Percentiles rank a stretch among this genome's conserved stretches.
Evolutionary conservation across 495 filamentous ascomycete genomes (phyloP).

Genomic region (Chaetomidium leptoderma): DNA sequence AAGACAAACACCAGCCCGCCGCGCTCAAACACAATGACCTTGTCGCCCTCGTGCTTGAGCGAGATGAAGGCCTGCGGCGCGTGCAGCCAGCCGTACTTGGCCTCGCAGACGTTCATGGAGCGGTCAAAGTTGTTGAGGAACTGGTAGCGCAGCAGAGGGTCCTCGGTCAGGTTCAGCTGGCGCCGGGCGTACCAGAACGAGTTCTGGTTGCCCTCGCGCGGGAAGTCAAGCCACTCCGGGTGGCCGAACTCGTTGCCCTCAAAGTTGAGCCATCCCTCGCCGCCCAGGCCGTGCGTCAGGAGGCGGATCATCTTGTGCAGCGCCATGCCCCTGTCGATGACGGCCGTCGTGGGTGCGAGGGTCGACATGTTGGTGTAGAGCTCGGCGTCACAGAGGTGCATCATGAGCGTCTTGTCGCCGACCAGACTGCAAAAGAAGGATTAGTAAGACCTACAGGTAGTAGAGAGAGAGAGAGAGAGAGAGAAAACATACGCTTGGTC

Average conservation of each 20-base stretch:
- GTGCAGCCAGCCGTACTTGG: constrained; percentile 90
- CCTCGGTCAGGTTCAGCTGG: constrained; percentile 89
- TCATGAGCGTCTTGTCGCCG: constrained; percentile 91
- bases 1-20: constrained; percentile 89
- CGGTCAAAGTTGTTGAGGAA: constrained; percentile 94
- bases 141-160: constrained; percentile 77
- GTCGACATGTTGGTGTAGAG: constrained; percentile 97
- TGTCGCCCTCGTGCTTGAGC: constrained; percentile 91
- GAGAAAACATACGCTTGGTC: constrained; percentile 82
- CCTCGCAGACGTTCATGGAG: constrained; percentile 80
- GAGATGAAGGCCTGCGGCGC: constrained; percentile 82
- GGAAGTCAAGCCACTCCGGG: constrained; percentile 99
- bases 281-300: constrained; percentile 88
- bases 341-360: constrained; percentile 74
- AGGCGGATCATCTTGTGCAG: constrained; percentile 97
- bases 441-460: constrained; percentile 29
- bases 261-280: constrained; percentile 97
- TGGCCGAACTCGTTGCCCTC: constrained; percentile 99
- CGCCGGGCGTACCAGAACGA: constrained; percentile 96
- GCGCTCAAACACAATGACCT: constrained; percentile 93
- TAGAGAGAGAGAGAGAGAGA: background rate
- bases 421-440: constrained; percentile 61
- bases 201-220: constrained; percentile 88
- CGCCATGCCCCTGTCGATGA: constrained; percentile 86
- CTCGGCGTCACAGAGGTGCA: constrained; percentile 97